Percentiles rank a stretch among this genome's conserved stretches.
Evolutionary conservation across 2,329 filamentous ascomycete genomes (phyloP).

Genomic region (Neoarthrinium moseri): DNA sequence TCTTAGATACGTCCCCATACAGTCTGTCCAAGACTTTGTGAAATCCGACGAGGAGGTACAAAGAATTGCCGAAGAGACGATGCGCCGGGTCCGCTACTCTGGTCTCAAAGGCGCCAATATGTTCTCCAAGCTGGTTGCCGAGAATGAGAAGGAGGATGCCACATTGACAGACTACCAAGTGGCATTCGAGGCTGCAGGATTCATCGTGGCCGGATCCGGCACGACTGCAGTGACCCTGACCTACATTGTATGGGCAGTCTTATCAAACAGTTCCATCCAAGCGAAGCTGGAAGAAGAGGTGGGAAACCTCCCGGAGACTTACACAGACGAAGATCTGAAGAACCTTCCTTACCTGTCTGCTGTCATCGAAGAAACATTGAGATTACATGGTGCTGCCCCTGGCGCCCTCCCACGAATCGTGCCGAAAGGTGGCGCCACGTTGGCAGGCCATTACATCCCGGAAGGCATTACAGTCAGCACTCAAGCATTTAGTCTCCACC

Average conservation of each 20-base stretch:
- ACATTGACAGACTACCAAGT: background rate
- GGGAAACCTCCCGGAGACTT: conserved; percentile 19
- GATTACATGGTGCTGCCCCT: conserved; percentile 30
- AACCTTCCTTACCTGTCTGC: conserved; percentile 31
- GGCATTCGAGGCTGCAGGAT: background rate
- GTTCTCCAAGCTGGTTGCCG: background rate
- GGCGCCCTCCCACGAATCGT: conserved; percentile 30
- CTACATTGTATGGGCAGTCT: conserved; percentile 30
- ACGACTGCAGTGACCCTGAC: conserved; percentile 39
- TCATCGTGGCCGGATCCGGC: conserved; percentile 38
- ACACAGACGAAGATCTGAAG: conserved; percentile 28
- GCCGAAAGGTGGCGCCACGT: conserved; percentile 26
- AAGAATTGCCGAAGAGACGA: background rate
- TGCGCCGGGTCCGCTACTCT: background rate
- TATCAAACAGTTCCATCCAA: conserved; percentile 10
- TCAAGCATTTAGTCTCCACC: conserved; percentile 38
- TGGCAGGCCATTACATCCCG: conserved; percentile 33
- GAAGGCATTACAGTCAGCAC: conserved; percentile 31
- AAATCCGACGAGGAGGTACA: background rate
- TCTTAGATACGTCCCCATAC: background rate
- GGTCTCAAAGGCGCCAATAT: background rate
- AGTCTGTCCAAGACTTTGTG: background rate
- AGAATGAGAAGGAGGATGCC: background rate
- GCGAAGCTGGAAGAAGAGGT: conserved; percentile 16
- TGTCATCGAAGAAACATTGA: conserved; percentile 26